Conservation (phyloP, 345 rosid species). For the Lagerstroemia speciosa region DNA sequence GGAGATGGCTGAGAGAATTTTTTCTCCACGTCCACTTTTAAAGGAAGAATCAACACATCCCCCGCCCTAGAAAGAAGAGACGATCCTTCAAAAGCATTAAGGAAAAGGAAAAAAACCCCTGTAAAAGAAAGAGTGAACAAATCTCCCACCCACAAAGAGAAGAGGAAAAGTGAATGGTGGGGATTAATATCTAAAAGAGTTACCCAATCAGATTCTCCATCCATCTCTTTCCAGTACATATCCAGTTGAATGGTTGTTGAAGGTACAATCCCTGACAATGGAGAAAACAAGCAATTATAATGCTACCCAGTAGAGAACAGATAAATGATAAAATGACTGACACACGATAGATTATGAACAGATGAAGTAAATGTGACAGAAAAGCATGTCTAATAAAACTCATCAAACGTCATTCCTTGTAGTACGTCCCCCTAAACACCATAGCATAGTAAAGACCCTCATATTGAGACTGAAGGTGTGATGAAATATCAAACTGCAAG, state of each 20-base stretch:
- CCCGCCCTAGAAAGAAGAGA: neutral
- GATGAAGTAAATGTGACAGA: neutral
- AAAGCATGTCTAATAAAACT: neutral
- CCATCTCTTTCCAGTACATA: constrained; percentile 82
- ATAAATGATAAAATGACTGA: neutral
- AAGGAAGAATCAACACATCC: neutral
- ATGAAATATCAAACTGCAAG: neutral
- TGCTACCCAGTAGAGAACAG: neutral
- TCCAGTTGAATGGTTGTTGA: constrained; percentile 55
- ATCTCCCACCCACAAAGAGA: no score
- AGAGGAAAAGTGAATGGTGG: neutral
- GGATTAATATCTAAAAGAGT: constrained; percentile 6
- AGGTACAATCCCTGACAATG: constrained; percentile 72
- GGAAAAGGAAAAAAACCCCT: neutral
- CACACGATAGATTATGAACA: neutral
- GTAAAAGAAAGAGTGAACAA: no score
- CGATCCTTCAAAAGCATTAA: neutral
- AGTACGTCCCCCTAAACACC: neutral
- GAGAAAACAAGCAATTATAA: constrained; percentile 9
- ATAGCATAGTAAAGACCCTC: neutral
- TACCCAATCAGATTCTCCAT: constrained; percentile 99
- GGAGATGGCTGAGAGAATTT: neutral
- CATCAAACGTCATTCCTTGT: neutral
- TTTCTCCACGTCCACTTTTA: neutral
- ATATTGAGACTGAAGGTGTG: neutral